Percentiles rank a stretch among this genome's conserved stretches.
Conservation (phyloP, 345 rosid species). For the Dipteronia sinensis region DNA sequence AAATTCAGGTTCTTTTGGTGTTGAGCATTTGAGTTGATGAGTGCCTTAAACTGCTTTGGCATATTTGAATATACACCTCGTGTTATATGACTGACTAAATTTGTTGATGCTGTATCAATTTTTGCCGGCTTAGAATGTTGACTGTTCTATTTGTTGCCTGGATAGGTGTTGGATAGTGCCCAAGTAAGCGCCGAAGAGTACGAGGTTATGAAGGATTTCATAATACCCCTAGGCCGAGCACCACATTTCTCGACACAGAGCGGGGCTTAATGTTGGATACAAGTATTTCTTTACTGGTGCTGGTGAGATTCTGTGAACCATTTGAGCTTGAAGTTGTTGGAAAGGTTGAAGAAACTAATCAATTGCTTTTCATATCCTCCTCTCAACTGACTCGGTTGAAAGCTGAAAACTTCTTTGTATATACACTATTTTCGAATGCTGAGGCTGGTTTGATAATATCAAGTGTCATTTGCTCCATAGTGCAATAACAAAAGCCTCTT, state of each 20-base stretch:
- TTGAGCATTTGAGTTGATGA: too few species aligned
- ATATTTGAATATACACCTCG: not conserved
- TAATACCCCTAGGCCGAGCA: constrained; percentile 79
- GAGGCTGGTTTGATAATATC: not conserved
- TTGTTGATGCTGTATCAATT: not conserved
- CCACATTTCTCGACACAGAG: constrained; percentile 62
- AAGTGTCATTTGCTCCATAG: not conserved
- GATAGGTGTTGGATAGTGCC: constrained; percentile 71
- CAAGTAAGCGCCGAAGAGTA: constrained; percentile 70
- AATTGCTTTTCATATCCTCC: not conserved
- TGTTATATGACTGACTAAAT: not conserved
- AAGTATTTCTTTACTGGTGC: not conserved
- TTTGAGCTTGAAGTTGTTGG: not conserved
- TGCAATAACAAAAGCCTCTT: not conserved
- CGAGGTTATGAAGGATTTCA: constrained; percentile 73
- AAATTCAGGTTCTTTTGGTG: not conserved
- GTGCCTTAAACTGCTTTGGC: too few species aligned
- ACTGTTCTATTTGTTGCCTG: constrained; percentile 25
- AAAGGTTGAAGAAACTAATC: not conserved
- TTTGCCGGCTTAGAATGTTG: not conserved
- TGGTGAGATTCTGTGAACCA: not conserved
- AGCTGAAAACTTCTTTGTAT: not conserved
- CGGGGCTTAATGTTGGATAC: constrained; percentile 43
- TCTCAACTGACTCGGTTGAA: not conserved
- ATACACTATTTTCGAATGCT: not conserved